Evolutionary conservation across 2,329 filamentous ascomycete genomes (phyloP).

Genomic region (Bipolaris bicolor): DNA sequence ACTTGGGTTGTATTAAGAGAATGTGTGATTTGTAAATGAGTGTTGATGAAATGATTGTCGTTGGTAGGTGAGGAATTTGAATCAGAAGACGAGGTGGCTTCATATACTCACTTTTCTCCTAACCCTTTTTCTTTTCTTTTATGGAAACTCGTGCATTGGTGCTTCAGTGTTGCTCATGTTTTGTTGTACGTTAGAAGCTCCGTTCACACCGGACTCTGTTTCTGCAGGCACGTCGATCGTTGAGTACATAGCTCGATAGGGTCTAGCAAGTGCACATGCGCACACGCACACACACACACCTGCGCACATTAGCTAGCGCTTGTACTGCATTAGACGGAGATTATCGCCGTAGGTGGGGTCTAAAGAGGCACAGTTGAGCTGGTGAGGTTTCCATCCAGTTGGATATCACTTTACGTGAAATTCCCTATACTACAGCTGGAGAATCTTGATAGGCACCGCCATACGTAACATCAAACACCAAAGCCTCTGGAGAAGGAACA

Average conservation of each 20-base stretch:
- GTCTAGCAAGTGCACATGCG: background rate
- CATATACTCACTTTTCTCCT: background rate
- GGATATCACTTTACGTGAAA: background rate
- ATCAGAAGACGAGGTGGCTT: background rate
- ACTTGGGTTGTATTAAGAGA: background rate
- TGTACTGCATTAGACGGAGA: background rate
- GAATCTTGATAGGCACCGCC: background rate
- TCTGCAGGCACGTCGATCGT: background rate
- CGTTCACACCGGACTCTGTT: background rate
- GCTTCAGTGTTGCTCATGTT: background rate
- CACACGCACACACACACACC: background rate
- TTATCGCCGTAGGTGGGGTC: background rate
- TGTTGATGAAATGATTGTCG: background rate
- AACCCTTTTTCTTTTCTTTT: background rate
- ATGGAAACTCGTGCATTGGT: no score
- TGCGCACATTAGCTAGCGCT: background rate
- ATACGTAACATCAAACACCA: background rate
- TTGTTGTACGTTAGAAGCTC: background rate
- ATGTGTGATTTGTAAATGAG: background rate
- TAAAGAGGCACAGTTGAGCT: background rate
- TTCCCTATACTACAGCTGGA: background rate
- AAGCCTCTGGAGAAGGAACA: background rate
- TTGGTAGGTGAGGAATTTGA: background rate
- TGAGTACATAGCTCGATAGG: background rate
- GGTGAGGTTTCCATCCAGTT: background rate